Evolutionary conservation across 1,139 yeast genomes (phyloP), one percentile per base, ranked within the genome.

Genomic region (Pneumocystis murina): DNA sequence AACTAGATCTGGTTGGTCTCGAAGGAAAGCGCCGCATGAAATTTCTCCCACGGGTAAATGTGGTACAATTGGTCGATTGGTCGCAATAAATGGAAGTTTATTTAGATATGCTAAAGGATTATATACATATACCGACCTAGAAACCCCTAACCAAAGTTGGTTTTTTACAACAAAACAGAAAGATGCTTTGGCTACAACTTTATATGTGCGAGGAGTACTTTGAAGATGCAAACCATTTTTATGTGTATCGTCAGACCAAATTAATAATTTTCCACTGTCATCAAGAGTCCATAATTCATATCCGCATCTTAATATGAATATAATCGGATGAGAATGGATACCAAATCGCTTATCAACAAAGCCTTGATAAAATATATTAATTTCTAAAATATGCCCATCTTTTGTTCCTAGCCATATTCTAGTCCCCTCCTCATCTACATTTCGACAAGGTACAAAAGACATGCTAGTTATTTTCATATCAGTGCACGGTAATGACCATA

Each of bases 261-360:
- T 67, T 63, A 74, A 72, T 1, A 76, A 64, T 60, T 75, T 74
- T 1, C 80, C 79, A 43, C 75, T 78, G 3, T 74, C 77, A 60
- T 77, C 76, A 61, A 77, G 61, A 0, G 78, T 72, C 76, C 77
- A 75, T 62, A 74, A 66, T 12, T 68, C 70, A 20, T 66, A 63
- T 8, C 68, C 69, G 12, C 68, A 68, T 3, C 70, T 63, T 57
- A 69, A 69, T 17, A 74, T 73, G 14, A 68, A 68, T 5, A 71
- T 71, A 7, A 75, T 64, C 0, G 76, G 68, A 2, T 72, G 64
- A 60, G 68, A 62, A 64, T 75, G 77, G 35, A 69, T 71, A 36
- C 73, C 72, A 4, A 68, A 58, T 6, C 75, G 69, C 48, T 69
- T 70, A 54, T 66, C 68, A 12, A 65, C 64, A 7, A 70, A 66